Conservation (phyloP, 441 rosid genomes). For the Biscutella laevigata region DNA sequence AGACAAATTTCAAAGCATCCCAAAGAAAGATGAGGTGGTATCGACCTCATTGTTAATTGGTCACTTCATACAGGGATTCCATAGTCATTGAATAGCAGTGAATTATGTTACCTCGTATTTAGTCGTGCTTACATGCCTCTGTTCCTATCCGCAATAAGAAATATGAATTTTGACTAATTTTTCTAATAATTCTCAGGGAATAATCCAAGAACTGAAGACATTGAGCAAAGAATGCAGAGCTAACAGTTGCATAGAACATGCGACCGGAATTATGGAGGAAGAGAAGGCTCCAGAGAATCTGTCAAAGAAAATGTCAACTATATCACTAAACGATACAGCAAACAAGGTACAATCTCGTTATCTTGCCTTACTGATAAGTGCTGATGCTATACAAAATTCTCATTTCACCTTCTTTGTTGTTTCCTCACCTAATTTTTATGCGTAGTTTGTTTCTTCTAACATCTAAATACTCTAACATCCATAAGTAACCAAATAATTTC, state of each 20-base stretch:
- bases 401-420: not conserved
- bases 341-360: conserved; percentile 45
- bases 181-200: conserved; percentile 30
- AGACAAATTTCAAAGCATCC: conserved; percentile 39
- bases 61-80: not conserved
- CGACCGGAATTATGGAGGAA: conserved; percentile 66
- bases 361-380: not conserved
- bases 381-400: not conserved
- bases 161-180: not conserved
- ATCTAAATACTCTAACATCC: not conserved
- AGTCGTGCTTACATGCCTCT: too few relatives aligned
- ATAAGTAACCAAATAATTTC: not conserved
- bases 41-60: conserved; percentile 25
- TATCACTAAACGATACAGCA: conserved; percentile 51
- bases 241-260: conserved; percentile 88
- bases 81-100: conserved; percentile 25
- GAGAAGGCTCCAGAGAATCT: conserved; percentile 73
- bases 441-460: not conserved
- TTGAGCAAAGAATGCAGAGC: conserved; percentile 67
- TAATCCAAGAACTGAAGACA: conserved; percentile 53
- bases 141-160: too few relatives aligned
- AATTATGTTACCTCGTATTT: not conserved
- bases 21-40: conserved; percentile 71
- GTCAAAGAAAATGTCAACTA: conserved; percentile 60
- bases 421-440: not conserved